Base-by-base conservation (phyloP, 805 yeast species). In the Debaryomyces tyrocola region DNA sequence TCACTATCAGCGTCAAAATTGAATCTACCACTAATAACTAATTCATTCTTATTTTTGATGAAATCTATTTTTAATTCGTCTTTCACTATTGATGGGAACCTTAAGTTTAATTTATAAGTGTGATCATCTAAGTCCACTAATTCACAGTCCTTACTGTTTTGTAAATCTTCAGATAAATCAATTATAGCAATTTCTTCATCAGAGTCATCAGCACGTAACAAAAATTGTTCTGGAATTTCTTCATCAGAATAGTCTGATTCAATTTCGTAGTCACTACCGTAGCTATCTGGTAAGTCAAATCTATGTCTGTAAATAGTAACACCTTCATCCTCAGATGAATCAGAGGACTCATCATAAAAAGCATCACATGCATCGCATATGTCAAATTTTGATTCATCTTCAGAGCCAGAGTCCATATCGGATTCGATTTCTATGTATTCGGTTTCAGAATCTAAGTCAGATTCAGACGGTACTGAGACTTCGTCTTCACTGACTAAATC, bases 141-240 rank as follows among this genome's bases (percentile, higher is more conserved):
- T 57, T 73, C 77, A 53, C 74, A 72, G 57, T 73, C 78, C 50
- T 72, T 72, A 35, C 73, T 66, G 57, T 69, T 62, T 49, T 64
- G 67, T 53, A 73, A 67, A 56, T 73, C 78, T 37, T 64, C 63
- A 38, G 71, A 57, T 56, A 72, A 67, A 53, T 73, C 77, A 51
- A 71, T 66, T 35, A 71, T 57, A 40, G 62, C 67, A 41, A 58
- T 53, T 39, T 66, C 70, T 14, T 60, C 65, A 41, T 64, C 67
- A 20, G 63, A 59, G 45, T 62, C 66, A 34, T 60, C 57, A 37
- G 70, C 70, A 24, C 58, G 50, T 47, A 66, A 63, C 37, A 56
- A 55, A 17, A 35, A 29, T 24, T 46, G 44, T 43, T 60, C 64
- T 15, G 52, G 56, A 36, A 54, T 44, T 47, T 65, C 58, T 53